Percentiles rank a stretch among this genome's conserved stretches.
These are phyloP conservation scores for Fusarium fujikuroi DNA, from an alignment of 2,329 filamentous ascomycete genomes.

Conservation along the genomic window DNA sequence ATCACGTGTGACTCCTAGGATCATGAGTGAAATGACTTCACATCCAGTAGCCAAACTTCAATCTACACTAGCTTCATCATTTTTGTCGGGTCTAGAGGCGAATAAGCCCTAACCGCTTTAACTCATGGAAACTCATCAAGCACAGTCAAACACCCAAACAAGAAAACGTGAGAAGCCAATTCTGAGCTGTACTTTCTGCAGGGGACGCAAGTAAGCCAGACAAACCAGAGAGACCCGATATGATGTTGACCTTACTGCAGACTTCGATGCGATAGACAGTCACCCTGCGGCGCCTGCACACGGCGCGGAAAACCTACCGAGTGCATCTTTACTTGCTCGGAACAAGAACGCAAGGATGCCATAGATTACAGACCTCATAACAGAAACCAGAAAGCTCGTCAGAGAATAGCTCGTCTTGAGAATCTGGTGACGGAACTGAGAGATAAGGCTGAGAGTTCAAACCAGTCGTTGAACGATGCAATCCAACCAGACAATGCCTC, in stretches of 20 bases:
- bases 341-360: conserved; percentile 31
- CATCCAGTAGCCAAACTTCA: neutral
- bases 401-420: conserved; percentile 31
- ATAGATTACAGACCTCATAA: conserved; percentile 26
- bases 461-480: neutral
- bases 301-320: conserved; percentile 2
- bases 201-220: conserved; percentile 6
- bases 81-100: neutral
- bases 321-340: conserved; percentile 6
- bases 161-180: conserved; percentile 6
- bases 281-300: conserved; percentile 13
- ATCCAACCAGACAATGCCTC: neutral
- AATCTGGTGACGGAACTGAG: conserved; percentile 28
- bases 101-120: neutral
- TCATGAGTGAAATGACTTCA: conserved; percentile 2
- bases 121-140: neutral
- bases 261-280: conserved; percentile 23
- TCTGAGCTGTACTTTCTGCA: conserved; percentile 9
- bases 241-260: neutral
- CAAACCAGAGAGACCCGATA: neutral
- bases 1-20: neutral
- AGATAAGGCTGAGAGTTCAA: conserved; percentile 13
- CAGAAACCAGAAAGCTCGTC: conserved; percentile 20
- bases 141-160: neutral
- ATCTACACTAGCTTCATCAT: neutral